Evolutionary conservation across 140 eudicot genomes (phyloP), one percentile per base, ranked within the genome.

Genomic region (Erigeron philadelphicus): DNA sequence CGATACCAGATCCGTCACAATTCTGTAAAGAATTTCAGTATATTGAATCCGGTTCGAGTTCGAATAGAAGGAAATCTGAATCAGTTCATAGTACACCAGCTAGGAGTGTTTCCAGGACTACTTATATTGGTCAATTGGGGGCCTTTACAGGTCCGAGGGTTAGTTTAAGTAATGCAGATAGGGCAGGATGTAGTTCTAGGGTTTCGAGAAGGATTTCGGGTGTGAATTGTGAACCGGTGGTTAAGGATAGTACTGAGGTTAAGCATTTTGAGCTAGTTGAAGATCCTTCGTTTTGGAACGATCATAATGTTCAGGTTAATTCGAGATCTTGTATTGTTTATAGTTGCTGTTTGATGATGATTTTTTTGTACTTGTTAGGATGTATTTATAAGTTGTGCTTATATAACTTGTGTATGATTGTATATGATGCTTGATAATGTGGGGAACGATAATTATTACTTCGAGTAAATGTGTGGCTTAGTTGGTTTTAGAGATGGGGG

Each of bases 261-360:
- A 83, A 82, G 3, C 81, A 75, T 75, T 90, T 84, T 71, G 97
- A 90, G 80, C 92, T 84, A 12, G 81, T 65, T 9, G 89, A 87
- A 55, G 86, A 90, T 78, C 89, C 86, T 13, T 79, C 76, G 1
- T 90, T 90, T 58, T 90, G 97, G 97, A 81, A 83, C 19, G 97
- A 90, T 79, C 95, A 90, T 77, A 90, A 90, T 83, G 97, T 90
- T 78, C 97, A 90, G 97, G 97, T 90, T 9, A 9, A 11, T 31
- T 31, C 5, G 38, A 31, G 38, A 31, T 1, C 3, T 31, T 31
- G 3, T 31, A 31, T 31, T 31, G 38, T 31, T 31, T 3, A 0
- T 31, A 31, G 38, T 31, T 31, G 38, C 3, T 31, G 4, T 31
- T 31, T 31, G 38, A 31, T 31, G 38, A 31, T 31, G n/a, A 31